Base-by-base conservation (phyloP, 2,329 filamentous ascomycete genomes). In the Stachybotrys chartarum region DNA sequence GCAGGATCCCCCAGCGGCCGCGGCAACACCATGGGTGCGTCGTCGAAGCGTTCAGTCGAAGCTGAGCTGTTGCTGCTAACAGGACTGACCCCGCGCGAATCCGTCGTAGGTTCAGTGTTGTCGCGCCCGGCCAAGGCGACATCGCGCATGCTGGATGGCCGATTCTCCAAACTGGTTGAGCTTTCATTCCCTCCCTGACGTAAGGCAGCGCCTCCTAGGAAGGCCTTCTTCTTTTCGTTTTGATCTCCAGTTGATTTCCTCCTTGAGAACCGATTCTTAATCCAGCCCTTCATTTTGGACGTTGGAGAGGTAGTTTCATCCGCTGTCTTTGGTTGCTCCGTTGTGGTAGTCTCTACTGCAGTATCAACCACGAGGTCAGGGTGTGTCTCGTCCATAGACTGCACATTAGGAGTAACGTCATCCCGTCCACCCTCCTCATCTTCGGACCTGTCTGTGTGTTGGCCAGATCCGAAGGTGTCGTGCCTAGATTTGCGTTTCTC, bases 201-300 rank as follows among this genome's bases (percentile, higher is more conserved):
- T 6, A 81, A 67, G 11, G 76, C 72, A 0, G 75, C 76, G 6
- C 81, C 80, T 14, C 81, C 80, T 14, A 82, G 64, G 58, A 83
- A 82, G 30, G 72, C 67, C 55, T 67, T 70, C 51, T 64, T 63
- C 61, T 71, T 71, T 5, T 70, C 65, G 16, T 63, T 64, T 1
- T 73, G 66, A 11, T 74, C 72, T 7, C 70, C 66, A 0, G 72
- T 54, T 2, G 74, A 72, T 55, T 75, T 77, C 8, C 73, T 68
- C 6, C 72, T 70, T 0, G 73, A 75, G 57, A 84, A 78, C 6
- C 75, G 78, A 30, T 76, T 78, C 65, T 78, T 83, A 54, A 84
- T 71, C 81, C 81, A 84, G 45, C 72, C 75, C 60, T 76, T 82
- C 48, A 81, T 75, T 57, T 74, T 76, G 52, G 70, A 72, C 6